phyloP scores from a whole-genome alignment of 345 rosid species.

The Ailanthus altissimus region DNA sequence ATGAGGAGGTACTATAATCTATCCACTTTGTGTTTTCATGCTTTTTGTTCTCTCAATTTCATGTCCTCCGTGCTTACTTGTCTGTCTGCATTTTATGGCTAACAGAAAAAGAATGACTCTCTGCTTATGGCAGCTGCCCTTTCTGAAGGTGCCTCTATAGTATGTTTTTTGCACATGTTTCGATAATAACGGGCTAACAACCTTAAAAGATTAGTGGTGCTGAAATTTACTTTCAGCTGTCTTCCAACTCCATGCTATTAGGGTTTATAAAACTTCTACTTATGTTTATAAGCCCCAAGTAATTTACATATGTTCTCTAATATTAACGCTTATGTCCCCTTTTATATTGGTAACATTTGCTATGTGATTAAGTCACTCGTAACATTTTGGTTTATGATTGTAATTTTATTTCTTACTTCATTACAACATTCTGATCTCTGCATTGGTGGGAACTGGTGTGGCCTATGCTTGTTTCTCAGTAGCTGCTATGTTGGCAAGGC shows the following conservation, averaged over 20 bases:
- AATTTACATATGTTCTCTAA: background rate
- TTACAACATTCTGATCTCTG: conserved; percentile 69
- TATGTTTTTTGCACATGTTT: background rate
- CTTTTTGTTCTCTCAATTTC: background rate
- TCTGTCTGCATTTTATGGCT: conserved; percentile 6
- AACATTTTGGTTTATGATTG: background rate
- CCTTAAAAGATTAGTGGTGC: background rate
- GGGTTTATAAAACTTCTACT: no score
- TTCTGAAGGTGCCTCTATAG: conserved; percentile 84
- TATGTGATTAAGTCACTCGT: background rate
- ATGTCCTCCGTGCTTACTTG: background rate
- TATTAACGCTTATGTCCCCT: background rate
- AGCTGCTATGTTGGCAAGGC: conserved; percentile 91
- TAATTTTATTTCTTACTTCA: background rate
- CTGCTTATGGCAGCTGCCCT: conserved; percentile 70
- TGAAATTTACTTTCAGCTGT: background rate
- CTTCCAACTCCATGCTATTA: background rate
- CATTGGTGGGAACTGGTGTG: conserved; percentile 87
- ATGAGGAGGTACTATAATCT: conserved; percentile 51
- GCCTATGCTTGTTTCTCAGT: conserved; percentile 93
- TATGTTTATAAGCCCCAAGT: background rate
- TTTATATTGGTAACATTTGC: background rate
- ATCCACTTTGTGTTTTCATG: background rate
- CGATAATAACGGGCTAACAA: background rate
- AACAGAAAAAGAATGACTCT: conserved; percentile 75